Evolutionary conservation across 306 rosid genomes (phyloP), one percentile per base, ranked within the genome.

Genomic region (Aeschynomene evenia): DNA sequence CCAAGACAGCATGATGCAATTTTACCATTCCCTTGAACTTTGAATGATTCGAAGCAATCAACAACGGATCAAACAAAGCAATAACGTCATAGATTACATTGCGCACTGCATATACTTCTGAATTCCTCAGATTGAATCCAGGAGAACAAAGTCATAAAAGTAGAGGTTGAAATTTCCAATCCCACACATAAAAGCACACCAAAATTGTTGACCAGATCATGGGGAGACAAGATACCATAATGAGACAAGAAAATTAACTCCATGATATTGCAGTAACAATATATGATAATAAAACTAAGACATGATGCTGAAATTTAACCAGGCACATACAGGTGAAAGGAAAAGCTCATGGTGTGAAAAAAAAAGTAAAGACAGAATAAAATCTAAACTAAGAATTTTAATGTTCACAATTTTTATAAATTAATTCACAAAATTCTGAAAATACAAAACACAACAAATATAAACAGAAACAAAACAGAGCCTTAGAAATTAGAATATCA

Each of bases 1-100:
- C 54, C 33, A 23, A 18, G 13, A 24, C 20, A 77, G 13, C 72
- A 77, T 52, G 39, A 48, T 37, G 3, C 61, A 42, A 33, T 24
- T 70, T 70, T 34, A 36, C 74, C 46, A 26, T 37, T 63, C 65
- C 54, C 53, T 51, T 70, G 68, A 61, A 63, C 73, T 42, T 54
- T 28, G 76, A 76, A 63, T 18, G 37, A 64, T 22, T 70, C 72
- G 55, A 72, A 60, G 20, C 77, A 60, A n/a, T 34, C 69, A 72
- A 20, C 26, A 0, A 16, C 0, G 39, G 50, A 11, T 1, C 19
- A 8, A 71, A 62, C n/a, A 40, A 29, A 21, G 23, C 18, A 48
- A 1, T 8, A 10, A n/a, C 51, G 54, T 61, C 70, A 62, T 4
- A 23, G 7, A 63, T 39, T 19, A 28, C 58, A 19, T 48, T 29